Conservation (phyloP, 257 asterid species). For the Solanum appendiculatum region DNA sequence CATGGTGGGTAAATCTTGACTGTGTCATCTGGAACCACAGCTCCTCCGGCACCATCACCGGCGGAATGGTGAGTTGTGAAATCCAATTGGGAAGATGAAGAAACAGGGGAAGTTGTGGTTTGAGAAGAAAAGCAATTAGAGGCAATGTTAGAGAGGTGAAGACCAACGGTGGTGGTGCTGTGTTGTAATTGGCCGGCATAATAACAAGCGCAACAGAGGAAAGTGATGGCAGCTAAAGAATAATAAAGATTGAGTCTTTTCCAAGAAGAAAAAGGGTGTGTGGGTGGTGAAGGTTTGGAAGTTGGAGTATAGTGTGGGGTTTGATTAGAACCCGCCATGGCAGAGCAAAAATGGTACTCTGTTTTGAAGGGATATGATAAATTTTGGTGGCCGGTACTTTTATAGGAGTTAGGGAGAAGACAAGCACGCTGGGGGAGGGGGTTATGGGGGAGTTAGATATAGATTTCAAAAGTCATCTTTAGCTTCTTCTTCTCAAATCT, state of each 20-base stretch:
- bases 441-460: neutral
- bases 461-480: neutral
- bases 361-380: neutral
- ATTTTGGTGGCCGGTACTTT: neutral
- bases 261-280: constrained; percentile 7
- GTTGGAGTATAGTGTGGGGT: constrained; percentile 50
- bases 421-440: neutral
- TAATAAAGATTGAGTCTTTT: constrained; percentile 26
- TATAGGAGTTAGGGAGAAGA: neutral
- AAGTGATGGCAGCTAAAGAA: constrained; percentile 10
- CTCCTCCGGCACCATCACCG: constrained; percentile 1
- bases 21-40: neutral
- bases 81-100: constrained; percentile 16
- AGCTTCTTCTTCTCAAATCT: neutral
- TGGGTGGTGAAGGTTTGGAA: constrained; percentile 32
- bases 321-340: constrained; percentile 52
- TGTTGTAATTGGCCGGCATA: constrained; percentile 55
- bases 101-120: neutral
- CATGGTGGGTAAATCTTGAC: constrained; percentile 37
- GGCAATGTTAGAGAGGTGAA: constrained; percentile 2
- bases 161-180: constrained; percentile 13
- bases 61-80: constrained; percentile 49
- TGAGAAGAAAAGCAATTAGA: constrained; percentile 2
- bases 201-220: constrained; percentile 57
- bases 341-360: neutral